Evolutionary conservation across 2,329 filamentous ascomycete genomes (phyloP), one percentile per base, ranked within the genome.

Genomic region (Triangularia setosa): DNA sequence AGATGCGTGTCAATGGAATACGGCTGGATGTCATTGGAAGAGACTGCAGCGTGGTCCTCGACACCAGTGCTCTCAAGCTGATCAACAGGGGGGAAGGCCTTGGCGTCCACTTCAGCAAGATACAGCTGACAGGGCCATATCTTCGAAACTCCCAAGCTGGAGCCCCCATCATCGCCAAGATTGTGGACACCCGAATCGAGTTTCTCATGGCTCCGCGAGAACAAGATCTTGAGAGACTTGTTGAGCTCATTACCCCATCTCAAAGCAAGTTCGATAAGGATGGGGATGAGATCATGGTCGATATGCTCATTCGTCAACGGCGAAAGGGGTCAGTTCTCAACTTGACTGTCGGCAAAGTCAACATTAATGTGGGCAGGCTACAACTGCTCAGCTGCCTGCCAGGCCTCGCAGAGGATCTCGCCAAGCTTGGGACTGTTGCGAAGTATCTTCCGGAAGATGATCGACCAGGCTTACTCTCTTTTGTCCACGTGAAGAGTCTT

Each of bases 371-470:
- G 16, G 81, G 82, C 7, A 86, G 88, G 66, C 77, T 92, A 44
- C 80, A 85, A 11, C 86, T 90, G 68, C 78, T 97, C 16, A 80
- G 85, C 9, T 84, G 86, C 52, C 80, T 99, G 14, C 85, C 89
- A 7, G 83, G 84, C 11, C 83, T 99, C 8, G 89, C 85, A 0
- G 88, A 91, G 68, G 95, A 99, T 72, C 75, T 98, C 58, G 84
- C 89, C 5, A 92, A 90, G 69, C 81, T 99, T 4, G 91, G 93
- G 0, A 93, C 88, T 0, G 92, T 99, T 25, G 86, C 94, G 6
- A 98, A 97, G 74, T 98, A 98, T 74, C 82, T 99, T 2, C 94
- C 95, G 0, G 94, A 99, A 70, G 95, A 99, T 75, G 94, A 99
- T 71, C 86, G 93, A 1, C 95, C 95, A 1, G 95, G 95, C 0